These are phyloP conservation scores for Luzula sylvatica DNA, from an alignment of 176 grass and related monocot genomes.

Conservation along the genomic window DNA sequence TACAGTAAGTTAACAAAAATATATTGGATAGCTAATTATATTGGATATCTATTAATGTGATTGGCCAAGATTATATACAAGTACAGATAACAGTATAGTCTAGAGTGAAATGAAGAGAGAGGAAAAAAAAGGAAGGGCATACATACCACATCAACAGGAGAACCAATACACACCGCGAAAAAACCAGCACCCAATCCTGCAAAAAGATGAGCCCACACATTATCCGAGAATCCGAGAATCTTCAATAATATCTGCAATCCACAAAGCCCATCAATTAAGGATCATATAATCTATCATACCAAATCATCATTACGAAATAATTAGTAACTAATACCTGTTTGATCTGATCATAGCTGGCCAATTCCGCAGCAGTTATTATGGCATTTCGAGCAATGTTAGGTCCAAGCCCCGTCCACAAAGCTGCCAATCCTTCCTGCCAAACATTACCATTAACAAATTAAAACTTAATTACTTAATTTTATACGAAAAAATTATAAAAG, in stretches of 20 bases:
- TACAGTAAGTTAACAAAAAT: too few species aligned
- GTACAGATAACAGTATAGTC: too few species aligned
- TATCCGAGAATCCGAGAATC: conserved; percentile 87
- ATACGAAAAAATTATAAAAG: conserved; percentile 7
- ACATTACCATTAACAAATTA: neutral
- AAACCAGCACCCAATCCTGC: conserved; percentile 84
- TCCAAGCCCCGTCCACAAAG: conserved; percentile 88
- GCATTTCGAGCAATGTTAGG: conserved; percentile 90
- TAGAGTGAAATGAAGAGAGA: too few species aligned
- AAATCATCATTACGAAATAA: neutral
- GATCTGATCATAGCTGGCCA: conserved; percentile 88
- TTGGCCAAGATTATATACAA: too few species aligned
- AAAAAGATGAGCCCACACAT: conserved; percentile 86
- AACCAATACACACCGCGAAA: conserved; percentile 89
- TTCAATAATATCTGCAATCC: conserved; percentile 61
- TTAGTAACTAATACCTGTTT: conserved; percentile 41
- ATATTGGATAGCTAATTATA: too few species aligned
- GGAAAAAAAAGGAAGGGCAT: too few species aligned
- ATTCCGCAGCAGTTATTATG: conserved; percentile 81
- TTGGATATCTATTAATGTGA: too few species aligned
- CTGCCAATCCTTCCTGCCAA: conserved; percentile 70
- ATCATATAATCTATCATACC: too few species aligned
- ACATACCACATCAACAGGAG: conserved; percentile 86
- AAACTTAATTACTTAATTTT: neutral
- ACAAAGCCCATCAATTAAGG: conserved; percentile 25